These are phyloP conservation scores for Tubosaeta brunneosetosa DNA, from an alignment of 768 basidiomycete species.

Conservation along the genomic window DNA sequence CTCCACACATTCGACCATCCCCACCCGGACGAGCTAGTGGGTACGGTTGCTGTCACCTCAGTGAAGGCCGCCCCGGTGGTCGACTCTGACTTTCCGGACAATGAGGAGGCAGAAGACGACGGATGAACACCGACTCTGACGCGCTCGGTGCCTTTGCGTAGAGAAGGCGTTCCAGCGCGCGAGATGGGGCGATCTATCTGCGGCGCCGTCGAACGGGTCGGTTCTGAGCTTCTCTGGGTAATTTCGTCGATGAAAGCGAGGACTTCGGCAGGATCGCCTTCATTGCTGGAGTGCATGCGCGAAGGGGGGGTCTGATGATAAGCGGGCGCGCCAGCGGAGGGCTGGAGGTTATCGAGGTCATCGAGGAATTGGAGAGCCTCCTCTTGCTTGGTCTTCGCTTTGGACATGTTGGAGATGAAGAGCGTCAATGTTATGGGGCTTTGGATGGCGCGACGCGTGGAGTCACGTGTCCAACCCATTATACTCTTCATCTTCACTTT, in stretches of 20 bases:
- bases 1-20: constrained; percentile 92
- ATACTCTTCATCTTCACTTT: background rate
- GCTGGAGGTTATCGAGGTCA: constrained; percentile 82
- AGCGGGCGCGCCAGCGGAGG: constrained; percentile 28
- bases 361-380: constrained; percentile 93
- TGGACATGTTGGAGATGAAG: constrained; percentile 30
- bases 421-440: background rate
- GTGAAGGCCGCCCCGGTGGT: constrained; percentile 25
- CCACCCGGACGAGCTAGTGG: constrained; percentile 41
- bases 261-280: constrained; percentile 75
- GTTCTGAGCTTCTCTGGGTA: constrained; percentile 84
- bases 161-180: constrained; percentile 63
- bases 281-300: constrained; percentile 30
- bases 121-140: constrained; percentile 56
- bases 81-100: constrained; percentile 32
- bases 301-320: constrained; percentile 20
- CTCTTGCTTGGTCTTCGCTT: constrained; percentile 72
- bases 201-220: constrained; percentile 53
- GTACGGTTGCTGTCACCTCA: constrained; percentile 11
- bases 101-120: constrained; percentile 39
- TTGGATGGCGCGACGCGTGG: background rate
- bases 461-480: constrained; percentile 13
- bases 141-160: constrained; percentile 74
- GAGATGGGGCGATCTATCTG: constrained; percentile 55
- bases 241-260: constrained; percentile 94